Conservation (phyloP, 1,284 basidiomycete genomes). For the Malassezia psittaci region DNA sequence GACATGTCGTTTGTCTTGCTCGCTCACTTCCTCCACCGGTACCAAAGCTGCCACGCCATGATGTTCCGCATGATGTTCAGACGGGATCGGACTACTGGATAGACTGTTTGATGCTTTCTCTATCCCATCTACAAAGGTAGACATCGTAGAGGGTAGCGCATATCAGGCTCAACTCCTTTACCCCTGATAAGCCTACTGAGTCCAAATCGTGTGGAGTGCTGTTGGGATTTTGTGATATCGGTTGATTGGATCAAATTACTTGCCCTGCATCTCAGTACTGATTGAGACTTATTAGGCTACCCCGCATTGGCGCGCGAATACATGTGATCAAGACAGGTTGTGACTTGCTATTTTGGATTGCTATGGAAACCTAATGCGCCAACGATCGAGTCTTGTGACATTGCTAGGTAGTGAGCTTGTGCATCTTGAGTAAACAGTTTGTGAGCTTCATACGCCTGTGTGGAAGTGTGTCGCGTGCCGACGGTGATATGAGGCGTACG, state of each 20-base stretch:
- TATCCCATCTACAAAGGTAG: not conserved
- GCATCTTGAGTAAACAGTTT: constrained; percentile 12
- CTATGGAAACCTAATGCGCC: constrained; percentile 9
- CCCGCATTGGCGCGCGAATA: too few relatives aligned
- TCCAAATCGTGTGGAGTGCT: too few relatives aligned
- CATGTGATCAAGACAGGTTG: not conserved
- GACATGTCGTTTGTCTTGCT: constrained; percentile 21
- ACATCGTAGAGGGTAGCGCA: not conserved
- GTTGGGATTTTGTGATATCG: too few relatives aligned
- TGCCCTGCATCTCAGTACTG: too few relatives aligned
- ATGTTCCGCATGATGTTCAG: not conserved
- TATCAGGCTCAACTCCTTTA: too few relatives aligned
- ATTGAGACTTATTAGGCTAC: too few relatives aligned
- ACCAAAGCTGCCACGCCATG: not conserved
- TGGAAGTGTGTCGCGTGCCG: constrained; percentile 57
- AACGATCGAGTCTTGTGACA: not conserved
- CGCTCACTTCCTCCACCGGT: not conserved
- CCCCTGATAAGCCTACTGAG: not conserved
- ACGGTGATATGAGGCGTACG: constrained; percentile 65
- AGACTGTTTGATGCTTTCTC: not conserved
- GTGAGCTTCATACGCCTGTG: constrained; percentile 65
- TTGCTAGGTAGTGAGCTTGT: not conserved
- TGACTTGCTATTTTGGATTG: constrained; percentile 3
- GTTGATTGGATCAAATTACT: too few relatives aligned
- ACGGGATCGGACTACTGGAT: not conserved